Conservation (phyloP, 106 monocot genomes). For the Allium fistulosum region DNA sequence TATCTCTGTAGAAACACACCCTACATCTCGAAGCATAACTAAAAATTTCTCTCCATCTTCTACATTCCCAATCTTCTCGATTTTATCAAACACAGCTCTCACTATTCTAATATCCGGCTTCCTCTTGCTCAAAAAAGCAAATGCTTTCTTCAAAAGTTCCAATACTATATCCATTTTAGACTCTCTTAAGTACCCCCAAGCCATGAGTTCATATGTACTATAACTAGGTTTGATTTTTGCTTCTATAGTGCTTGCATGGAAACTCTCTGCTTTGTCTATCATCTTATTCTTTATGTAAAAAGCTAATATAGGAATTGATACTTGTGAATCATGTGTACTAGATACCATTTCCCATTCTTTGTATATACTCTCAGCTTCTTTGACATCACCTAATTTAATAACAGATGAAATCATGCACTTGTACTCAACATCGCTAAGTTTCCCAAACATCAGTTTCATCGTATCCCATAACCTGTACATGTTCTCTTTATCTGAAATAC, state of each 20-base stretch:
- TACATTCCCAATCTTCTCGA: conserved; percentile 39
- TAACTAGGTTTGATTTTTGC: conserved; percentile 63
- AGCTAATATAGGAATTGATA: conserved; percentile 57
- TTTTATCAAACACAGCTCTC: conserved; percentile 30
- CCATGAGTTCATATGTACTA: conserved; percentile 54
- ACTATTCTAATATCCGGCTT: conserved; percentile 54
- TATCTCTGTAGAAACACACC: conserved; percentile 61
- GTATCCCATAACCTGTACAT: conserved; percentile 60
- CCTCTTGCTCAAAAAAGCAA: conserved; percentile 58
- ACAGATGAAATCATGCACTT: conserved; percentile 66
- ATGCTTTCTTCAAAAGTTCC: conserved; percentile 48
- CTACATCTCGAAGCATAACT: conserved; percentile 52
- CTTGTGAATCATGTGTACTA: conserved; percentile 49
- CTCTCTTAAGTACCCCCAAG: conserved; percentile 42
- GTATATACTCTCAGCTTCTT: conserved; percentile 70
- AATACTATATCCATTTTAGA: conserved; percentile 40
- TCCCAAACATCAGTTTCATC: conserved; percentile 57
- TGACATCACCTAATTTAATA: conserved; percentile 39
- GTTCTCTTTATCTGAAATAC: conserved; percentile 36
- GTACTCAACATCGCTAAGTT: conserved; percentile 79
- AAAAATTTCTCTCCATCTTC: conserved; percentile 65
- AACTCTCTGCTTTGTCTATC: conserved; percentile 57
- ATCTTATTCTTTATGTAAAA: conserved; percentile 53
- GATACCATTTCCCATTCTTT: conserved; percentile 71
- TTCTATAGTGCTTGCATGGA: conserved; percentile 24